Conservation (phyloP, 2,329 filamentous ascomycete species). For the Sporothrix mexicana region DNA sequence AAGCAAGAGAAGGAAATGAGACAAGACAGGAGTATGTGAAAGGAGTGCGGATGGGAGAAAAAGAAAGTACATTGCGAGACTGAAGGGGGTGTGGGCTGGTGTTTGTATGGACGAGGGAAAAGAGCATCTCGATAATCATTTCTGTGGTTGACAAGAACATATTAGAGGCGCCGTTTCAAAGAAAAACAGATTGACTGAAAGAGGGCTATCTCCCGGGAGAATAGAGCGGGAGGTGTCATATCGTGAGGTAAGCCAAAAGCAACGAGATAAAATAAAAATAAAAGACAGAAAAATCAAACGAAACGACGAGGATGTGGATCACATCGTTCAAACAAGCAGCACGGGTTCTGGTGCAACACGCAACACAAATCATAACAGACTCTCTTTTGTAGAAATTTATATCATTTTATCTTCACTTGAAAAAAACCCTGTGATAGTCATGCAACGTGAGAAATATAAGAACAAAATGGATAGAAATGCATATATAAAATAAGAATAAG, state of each 20-base stretch:
- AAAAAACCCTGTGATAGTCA: not conserved
- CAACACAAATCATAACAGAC: not conserved
- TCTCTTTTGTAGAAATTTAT: not conserved
- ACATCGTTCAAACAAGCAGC: not conserved
- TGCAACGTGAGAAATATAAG: constrained; percentile 8
- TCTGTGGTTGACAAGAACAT: not conserved
- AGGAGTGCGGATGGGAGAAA: not conserved
- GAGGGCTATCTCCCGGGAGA: not conserved
- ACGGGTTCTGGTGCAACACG: not conserved
- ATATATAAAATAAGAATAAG: not conserved
- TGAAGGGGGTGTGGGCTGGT: constrained; percentile 21
- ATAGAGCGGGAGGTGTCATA: not conserved
- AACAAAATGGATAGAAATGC: not conserved
- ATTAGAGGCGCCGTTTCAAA: not conserved
- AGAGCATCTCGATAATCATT: not conserved
- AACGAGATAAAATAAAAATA: not conserved
- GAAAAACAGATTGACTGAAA: not conserved
- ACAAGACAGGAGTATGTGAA: not conserved
- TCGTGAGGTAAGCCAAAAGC: too few species aligned
- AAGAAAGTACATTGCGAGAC: not conserved
- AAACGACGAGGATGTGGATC: not conserved
- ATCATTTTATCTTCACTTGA: not conserved
- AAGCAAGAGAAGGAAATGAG: constrained; percentile 16
- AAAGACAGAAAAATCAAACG: not conserved
- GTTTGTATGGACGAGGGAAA: not conserved